These are phyloP conservation scores for Cardiospermum halicacabum DNA, from an alignment of 345 rosid species.

Conservation along the genomic window DNA sequence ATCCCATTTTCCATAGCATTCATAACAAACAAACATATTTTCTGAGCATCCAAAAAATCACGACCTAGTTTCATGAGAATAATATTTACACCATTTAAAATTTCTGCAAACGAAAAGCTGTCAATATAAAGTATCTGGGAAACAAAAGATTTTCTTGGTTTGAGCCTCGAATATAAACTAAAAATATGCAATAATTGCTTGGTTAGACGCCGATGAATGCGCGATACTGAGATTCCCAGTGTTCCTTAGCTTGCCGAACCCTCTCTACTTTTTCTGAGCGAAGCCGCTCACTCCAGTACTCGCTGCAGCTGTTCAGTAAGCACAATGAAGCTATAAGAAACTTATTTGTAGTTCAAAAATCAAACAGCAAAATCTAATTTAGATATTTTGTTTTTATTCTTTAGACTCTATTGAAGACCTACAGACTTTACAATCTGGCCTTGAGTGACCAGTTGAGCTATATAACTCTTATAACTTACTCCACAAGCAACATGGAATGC, in stretches of 20 bases:
- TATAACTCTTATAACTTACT: too few relatives aligned
- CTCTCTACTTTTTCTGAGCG: slow-evolving; percentile 65
- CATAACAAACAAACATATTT: background rate
- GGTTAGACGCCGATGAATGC: slow-evolving; percentile 55
- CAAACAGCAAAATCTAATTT: background rate
- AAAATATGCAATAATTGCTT: background rate
- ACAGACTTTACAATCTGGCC: too few relatives aligned
- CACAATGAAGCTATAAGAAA: background rate
- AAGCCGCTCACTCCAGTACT: slow-evolving; percentile 71
- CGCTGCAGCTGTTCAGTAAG: slow-evolving; percentile 49
- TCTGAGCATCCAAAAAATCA: too few relatives aligned
- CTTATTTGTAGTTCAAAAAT: background rate
- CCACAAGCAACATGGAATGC: too few relatives aligned
- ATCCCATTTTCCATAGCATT: too few relatives aligned
- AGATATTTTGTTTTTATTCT: too few relatives aligned
- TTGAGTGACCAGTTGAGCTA: too few relatives aligned
- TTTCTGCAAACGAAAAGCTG: background rate
- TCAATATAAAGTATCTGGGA: background rate
- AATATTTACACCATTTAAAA: background rate
- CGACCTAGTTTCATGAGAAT: background rate
- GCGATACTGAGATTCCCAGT: slow-evolving; percentile 77
- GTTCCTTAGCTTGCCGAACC: slow-evolving; percentile 64
- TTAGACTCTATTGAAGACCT: too few relatives aligned
- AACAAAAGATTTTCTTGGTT: background rate
- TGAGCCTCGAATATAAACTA: background rate